Conservation (phyloP, 768 basidiomycete species). For the Mycena kentingensis region DNA sequence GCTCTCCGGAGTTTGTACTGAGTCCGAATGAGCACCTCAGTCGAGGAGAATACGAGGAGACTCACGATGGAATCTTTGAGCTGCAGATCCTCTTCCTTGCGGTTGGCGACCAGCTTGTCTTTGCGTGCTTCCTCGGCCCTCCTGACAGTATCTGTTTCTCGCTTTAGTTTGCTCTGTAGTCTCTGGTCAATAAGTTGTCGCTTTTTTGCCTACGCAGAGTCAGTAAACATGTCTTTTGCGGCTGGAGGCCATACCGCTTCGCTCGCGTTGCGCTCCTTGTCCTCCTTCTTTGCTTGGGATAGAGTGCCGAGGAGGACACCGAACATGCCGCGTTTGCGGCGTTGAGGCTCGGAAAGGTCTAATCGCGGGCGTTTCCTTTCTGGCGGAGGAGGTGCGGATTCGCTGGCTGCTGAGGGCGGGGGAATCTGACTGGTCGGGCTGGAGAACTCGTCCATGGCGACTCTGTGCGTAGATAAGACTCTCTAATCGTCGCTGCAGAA, state of each 20-base stretch:
- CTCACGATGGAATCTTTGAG: slow-evolving; percentile 80
- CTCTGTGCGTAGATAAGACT: slow-evolving; percentile 19
- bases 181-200: slow-evolving; percentile 81
- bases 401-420: too few species aligned
- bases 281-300: slow-evolving; percentile 86
- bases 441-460: slow-evolving; percentile 42
- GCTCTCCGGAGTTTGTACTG: slow-evolving; percentile 75
- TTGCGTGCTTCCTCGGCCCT: slow-evolving; percentile 85
- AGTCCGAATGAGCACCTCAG: neutral
- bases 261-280: slow-evolving; percentile 81
- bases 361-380: slow-evolving; percentile 73
- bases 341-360: slow-evolving; percentile 60
- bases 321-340: slow-evolving; percentile 86
- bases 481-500: neutral
- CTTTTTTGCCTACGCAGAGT: slow-evolving; percentile 69
- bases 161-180: slow-evolving; percentile 80
- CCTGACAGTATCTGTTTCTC: slow-evolving; percentile 85
- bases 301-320: slow-evolving; percentile 81
- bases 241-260: slow-evolving; percentile 63
- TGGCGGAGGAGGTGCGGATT: slow-evolving; percentile 42
- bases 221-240: slow-evolving; percentile 1
- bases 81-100: slow-evolving; percentile 81
- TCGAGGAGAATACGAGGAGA: slow-evolving; percentile 17
- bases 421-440: too few species aligned
- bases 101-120: slow-evolving; percentile 72